Evolutionary conservation across 441 rosid genomes (phyloP), one percentile per base, ranked within the genome.

Genomic region (Corymbia citriodora): DNA sequence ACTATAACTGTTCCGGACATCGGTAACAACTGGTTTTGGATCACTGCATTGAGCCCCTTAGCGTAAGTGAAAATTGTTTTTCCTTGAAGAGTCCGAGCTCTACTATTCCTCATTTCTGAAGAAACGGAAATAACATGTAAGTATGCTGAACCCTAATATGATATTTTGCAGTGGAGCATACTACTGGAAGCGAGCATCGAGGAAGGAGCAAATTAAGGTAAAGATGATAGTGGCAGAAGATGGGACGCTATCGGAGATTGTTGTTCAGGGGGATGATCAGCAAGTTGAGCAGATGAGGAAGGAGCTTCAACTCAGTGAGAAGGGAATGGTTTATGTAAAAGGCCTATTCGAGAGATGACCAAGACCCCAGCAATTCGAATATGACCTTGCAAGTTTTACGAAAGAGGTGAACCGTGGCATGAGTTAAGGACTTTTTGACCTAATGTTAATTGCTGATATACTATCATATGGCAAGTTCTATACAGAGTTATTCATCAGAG

Each of bases 11-110:
- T 93, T 45, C 99, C 99, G 7, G 98, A 96, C 86, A 40, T 96
- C 15, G 99, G 99, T 89, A 98, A 97, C 92, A 98, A 96, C 90
- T 97, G 99, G 99, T 97, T 98, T 94, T 94, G 97, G 95, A 92
- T 98, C 68, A 96, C 94, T 29, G 52, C 91, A 85, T 93, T 96
- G 17, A 96, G 99, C 92, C 99, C 99, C 79, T 91, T 96, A 63
- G 99, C 99, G 99, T 97, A 94, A 96, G 99, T 90, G 10, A 61
- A 50, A 17, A 3, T 18, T 36, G 49, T 36, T 81, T 68, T 52
- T 27, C 52, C 52, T 3, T 40, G 52, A 21, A 74, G 50, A 74
- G 52, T 23, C 63, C 16, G 7, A 70, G 48, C 61, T 89, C 17
- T 31, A 55, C 29, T 52, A 85, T 74, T 50, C 49, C 50, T 10